These are phyloP conservation scores for Babesia caballi DNA, from an alignment of 169 alveolate genomes.

Conservation along the genomic window DNA sequence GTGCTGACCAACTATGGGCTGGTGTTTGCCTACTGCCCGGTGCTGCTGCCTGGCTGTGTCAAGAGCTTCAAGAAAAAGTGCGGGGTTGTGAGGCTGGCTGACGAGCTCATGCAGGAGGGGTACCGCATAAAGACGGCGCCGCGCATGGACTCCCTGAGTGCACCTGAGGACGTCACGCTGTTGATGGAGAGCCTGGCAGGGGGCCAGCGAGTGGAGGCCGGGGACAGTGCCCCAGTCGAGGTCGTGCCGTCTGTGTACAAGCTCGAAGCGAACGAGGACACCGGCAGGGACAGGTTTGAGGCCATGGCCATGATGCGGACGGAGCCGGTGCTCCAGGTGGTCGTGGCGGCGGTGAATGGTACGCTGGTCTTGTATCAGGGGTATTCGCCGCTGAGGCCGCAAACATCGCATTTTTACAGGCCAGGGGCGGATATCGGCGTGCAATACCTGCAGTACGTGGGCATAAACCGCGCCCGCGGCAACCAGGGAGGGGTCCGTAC, in stretches of 20 bases:
- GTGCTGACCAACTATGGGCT: conserved; percentile 52
- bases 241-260: conserved; percentile 22
- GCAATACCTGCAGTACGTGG: background rate
- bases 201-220: background rate
- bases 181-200: background rate
- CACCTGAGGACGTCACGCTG: background rate
- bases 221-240: background rate
- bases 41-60: conserved; percentile 12
- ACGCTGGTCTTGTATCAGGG: background rate
- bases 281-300: conserved; percentile 16
- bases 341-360: conserved; percentile 24
- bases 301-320: conserved; percentile 31
- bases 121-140: conserved; percentile 23
- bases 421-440: background rate
- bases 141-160: background rate
- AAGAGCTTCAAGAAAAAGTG: conserved; percentile 2
- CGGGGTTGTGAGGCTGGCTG: background rate
- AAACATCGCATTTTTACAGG: conserved; percentile 22
- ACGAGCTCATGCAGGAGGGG: conserved; percentile 22
- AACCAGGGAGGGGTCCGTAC: background rate
- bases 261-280: conserved; percentile 9
- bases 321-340: conserved; percentile 11
- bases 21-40: conserved; percentile 54
- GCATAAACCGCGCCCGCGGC: background rate
- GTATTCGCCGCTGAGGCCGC: background rate